phyloP scores from a whole-genome alignment of 164 flowering plant species.

The Santalum album region DNA sequence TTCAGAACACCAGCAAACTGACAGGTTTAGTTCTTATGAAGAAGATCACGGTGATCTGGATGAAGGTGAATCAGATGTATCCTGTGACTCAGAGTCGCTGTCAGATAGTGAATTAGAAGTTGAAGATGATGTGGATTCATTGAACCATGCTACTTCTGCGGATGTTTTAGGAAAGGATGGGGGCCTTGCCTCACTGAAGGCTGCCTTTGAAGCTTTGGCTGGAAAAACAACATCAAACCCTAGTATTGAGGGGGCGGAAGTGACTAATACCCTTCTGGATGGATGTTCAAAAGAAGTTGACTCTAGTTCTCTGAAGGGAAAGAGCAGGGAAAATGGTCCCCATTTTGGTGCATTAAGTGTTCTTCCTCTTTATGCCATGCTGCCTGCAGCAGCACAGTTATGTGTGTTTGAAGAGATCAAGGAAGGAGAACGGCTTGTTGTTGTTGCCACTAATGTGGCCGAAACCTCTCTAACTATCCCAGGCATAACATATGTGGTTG shows the following conservation, averaged over 20 bases:
- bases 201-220: conserved; percentile 74
- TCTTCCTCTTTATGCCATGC: conserved; percentile 95
- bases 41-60: conserved; percentile 36
- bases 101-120: conserved; percentile 57
- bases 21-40: conserved; percentile 47
- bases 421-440: conserved; percentile 86
- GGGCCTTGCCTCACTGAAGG: conserved; percentile 50
- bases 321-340: conserved; percentile 10
- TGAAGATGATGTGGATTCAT: conserved; percentile 25
- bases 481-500: conserved; percentile 93
- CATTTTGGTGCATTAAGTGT: conserved; percentile 41
- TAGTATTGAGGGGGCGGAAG: conserved; percentile 11
- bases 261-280: conserved; percentile 10
- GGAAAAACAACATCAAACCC: conserved; percentile 24
- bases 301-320: conserved; percentile 13
- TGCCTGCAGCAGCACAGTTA: conserved; percentile 80
- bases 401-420: conserved; percentile 68
- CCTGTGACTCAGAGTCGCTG: conserved; percentile 28
- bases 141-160: conserved; percentile 6
- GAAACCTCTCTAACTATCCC: conserved; percentile 99
- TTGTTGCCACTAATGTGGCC: conserved; percentile 96
- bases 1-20: conserved; percentile 28
- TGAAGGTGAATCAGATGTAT: conserved; percentile 36
- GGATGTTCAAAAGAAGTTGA: conserved; percentile 11
- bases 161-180: conserved; percentile 36